Base-by-base conservation (phyloP, 164 flowering plant species). In the Stephania japonica region DNA sequence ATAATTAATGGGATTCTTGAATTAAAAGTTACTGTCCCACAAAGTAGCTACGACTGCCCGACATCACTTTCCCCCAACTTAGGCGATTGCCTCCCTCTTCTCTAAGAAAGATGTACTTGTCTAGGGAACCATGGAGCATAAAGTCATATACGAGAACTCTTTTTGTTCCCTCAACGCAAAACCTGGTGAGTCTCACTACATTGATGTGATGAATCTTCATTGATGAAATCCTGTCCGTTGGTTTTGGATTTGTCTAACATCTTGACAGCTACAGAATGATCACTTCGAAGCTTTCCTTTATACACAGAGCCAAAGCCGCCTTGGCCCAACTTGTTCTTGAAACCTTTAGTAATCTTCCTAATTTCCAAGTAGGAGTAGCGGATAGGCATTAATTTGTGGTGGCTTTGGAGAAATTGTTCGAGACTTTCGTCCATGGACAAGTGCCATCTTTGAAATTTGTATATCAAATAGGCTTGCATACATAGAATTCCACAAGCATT, bases 291-390 rank as follows among this genome's bases (percentile, higher is more conserved):
- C 47, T n/a, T 66, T 11, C 75, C 75, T 67, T 66, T 50, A 10
- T 49, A 73, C n/a, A 73, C 75, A 14, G 62, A 14, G 43, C 75
- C 75, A 67, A 18, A 73, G 18, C 75, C 75, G 43, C 75, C 75
- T 72, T 72, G 44, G 25, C 75, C 75, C 10, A 73, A 41, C 19
- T 67, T 74, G 11, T 59, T 70, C 53, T 32, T 68, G 50, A 74
- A 74, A 24, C 32, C 10, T 21, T 68, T 38, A 2, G 76, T 67
- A 65, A 7, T 41, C n/a, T n/a, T n/a, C n/a, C n/a, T n/a, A n/a
- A n/a, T n/a, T n/a, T n/a, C n/a, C n/a, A n/a, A n/a, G n/a, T n/a
- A n/a, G n/a, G n/a, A n/a, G n/a, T n/a, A n/a, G n/a, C n/a, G n/a
- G n/a, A n/a, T n/a, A n/a, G n/a, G n/a, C n/a, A n/a, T n/a, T n/a